Base-by-base conservation (phyloP, 2,329 filamentous ascomycete genomes). In the Delphinella strobiligena region DNA sequence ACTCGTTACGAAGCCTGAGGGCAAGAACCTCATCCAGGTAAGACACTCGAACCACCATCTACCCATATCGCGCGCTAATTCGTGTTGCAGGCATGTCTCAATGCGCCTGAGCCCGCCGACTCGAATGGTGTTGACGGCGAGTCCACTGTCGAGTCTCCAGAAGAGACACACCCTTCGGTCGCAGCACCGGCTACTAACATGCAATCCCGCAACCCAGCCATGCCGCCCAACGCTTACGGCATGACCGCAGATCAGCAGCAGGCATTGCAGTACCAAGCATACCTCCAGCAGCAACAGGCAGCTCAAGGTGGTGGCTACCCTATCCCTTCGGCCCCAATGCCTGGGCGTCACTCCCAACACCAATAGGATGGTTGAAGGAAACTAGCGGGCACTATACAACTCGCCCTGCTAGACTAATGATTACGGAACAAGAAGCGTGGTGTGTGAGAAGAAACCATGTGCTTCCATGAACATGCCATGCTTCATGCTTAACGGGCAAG, bases 1-100 rank as follows among this genome's bases (percentile, higher is more conserved):
- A 47, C 78, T 98, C 39, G 91, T 96, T 52, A 98, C 91, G 47
- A 96, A 96, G 71, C 82, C 91, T 14, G 91, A 96, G 67, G 91
- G 91, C 68, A 98, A 98, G 76, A 98, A 98, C 62, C 71, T 98
- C 49, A 96, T 98, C 52, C 91, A 98, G 79, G 91, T 95, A 75
- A 22, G 36, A 33, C 14, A 22, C 24, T 44, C 37, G 41, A 29
- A 38, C 48, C 31, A 40, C 36, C 27, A 24, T 32, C 24, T 29
- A 31, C 19, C 22, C 18, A 31, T 22, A 34, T 46, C 42, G 42
- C 63, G 68, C 50, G 67, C 57, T 48, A 37, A 51, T 18, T 1
- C 44, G 17, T 40, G n/a, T 15, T 4, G 22, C 52, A 96, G 89
- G 88, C 91, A 37, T 98, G 91, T 60, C 67, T 98, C 45, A 98